Base-by-base conservation (phyloP, 1,139 yeast genomes). In the Sugiyamaella pinicola region DNA sequence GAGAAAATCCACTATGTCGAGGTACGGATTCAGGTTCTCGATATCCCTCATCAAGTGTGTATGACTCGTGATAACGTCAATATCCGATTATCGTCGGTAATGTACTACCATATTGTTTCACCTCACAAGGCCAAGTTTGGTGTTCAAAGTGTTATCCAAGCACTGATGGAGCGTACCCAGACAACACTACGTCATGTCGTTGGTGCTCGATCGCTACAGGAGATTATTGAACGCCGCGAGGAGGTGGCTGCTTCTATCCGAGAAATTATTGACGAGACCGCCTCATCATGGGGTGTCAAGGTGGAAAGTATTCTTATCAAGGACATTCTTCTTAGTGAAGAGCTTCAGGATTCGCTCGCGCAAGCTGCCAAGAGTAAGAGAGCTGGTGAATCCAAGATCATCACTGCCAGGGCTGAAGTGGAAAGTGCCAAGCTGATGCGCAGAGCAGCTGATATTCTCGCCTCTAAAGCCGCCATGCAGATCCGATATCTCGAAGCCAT, bases 401-500 rank as follows among this genome's bases (percentile, higher is more conserved):
- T 85, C 65, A 82, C 83, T 59, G 90, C 90, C 35, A 79, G 79
- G 67, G 89, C 89, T 18, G 90, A 85, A 70, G 89, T 84, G 52
- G 90, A 85, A 68, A 75, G 83, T 64, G 89, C 90, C 54, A 84
- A 83, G 68, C 77, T 84, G 62, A 84, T 85, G 89, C 78, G 91
- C 72, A 82, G 83, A 69, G 89, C 90, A 26, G 88, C 90, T 47
- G 89, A 85, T 68, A 84, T 85, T 54, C 76, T 85, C 65, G 86
- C 87, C 33, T 82, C 87, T 40, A 83, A 83, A 61, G 83, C 89
- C 4, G 91, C 90, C 33, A 83, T 85, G 87, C 90, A 85, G 73
- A 85, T 85, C 65, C 74, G 91, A 68, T 85, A 85, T 67, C 76
- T 85, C 68, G 91, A 85, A 64, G 90, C 90, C n/a, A 82, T 85